phyloP scores from a whole-genome alignment of 352 stramenopile species.

The Phytophthora fragariaefolia region DNA sequence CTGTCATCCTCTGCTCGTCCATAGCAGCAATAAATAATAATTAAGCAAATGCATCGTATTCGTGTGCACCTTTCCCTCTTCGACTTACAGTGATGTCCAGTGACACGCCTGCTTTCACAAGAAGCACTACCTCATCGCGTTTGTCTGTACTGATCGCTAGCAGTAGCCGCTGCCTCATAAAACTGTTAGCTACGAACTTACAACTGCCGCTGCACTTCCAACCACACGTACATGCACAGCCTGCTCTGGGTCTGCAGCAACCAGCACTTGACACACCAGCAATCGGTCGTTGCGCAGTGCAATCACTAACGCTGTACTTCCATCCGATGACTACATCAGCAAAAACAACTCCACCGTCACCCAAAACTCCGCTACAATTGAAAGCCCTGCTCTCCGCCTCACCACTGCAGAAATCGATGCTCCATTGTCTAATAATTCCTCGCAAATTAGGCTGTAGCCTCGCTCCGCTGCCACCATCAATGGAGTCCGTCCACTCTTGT shows the following conservation, averaged over 20 bases:
- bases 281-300: constrained; percentile 25
- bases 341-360: constrained; percentile 1
- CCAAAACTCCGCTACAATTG: constrained; percentile 1
- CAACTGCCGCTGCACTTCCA: not conserved
- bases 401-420: constrained; percentile 30
- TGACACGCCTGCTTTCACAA: constrained; percentile 41
- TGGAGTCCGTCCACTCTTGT: constrained; percentile 38
- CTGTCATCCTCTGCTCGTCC: constrained; percentile 25
- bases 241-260: constrained; percentile 34
- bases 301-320: constrained; percentile 32
- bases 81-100: constrained; percentile 32
- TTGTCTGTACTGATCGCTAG: constrained; percentile 32
- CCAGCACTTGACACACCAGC: constrained; percentile 44
- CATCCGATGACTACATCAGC: constrained; percentile 19
- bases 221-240: constrained; percentile 29
- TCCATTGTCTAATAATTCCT: constrained; percentile 41
- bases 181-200: constrained; percentile 2
- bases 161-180: constrained; percentile 28
- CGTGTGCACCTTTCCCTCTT: not conserved
- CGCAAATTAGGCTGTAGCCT: constrained; percentile 44
- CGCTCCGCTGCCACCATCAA: constrained; percentile 42
- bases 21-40: not conserved
- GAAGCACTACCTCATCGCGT: constrained; percentile 40
- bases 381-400: not conserved
- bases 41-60: not conserved